Evolutionary conservation across 768 basidiomycete species (phyloP), one percentile per base, ranked within the genome.

Genomic region (Leccinellum luteum): DNA sequence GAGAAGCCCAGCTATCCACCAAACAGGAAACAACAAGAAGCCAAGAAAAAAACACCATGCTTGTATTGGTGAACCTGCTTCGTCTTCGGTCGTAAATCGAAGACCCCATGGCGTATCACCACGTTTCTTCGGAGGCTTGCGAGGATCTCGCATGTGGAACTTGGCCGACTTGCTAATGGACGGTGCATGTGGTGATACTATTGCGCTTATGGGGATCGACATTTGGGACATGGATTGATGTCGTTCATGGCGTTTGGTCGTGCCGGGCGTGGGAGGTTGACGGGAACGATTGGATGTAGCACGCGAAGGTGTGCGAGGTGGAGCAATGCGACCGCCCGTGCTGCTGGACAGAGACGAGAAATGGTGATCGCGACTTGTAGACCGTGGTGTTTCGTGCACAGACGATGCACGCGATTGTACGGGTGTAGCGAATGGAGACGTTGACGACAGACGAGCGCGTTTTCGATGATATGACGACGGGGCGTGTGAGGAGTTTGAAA

Each of bases 121-220:
- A 4, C 81, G 65, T 57, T 68, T 71, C 45, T 79, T 83, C 1
- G 81, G 79, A 5, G 88, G 87, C 62, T 78, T 86, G 19, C 84
- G 81, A 0, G 89, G 90, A 70, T 92, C 90, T 32, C 87, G 84
- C 90, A 92, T 92, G 65, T 91, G 88, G 63, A 85, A 92, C 17
- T 77, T 79, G 28, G 80, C 72, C 13, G 84, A 84, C 47, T 75
- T 78, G 35, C 77, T 73, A 38, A 92, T 65, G 8, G 90, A 91
- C 5, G 89, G 90, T 25, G 87, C 89, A 64, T 88, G 89, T 0
- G 90, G 89, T 3, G 88, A 85, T 44, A 92, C 79, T 60, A 90
- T 75, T 3, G 90, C 90, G 41, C 86, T 87, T 55, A 92, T 81
- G 3, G 90, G 90, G 21, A 92, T 87, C n/a, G 89, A 91, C 13